Evolutionary conservation across 1,284 basidiomycete species (phyloP).

Genomic region (Cryptococcus hybrid): DNA sequence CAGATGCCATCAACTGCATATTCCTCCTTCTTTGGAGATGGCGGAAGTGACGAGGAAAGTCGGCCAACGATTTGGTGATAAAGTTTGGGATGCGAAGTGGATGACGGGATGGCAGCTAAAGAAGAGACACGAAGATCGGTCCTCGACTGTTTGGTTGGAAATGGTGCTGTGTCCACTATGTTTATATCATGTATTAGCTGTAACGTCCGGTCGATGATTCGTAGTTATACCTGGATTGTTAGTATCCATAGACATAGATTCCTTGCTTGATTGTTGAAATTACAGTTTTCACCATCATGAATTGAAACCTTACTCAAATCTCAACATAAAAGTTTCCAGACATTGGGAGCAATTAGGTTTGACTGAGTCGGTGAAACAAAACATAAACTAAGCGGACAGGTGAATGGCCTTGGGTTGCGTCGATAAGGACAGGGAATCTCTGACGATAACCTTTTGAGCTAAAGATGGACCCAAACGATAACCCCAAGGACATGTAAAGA

Average conservation of each 20-base stretch:
- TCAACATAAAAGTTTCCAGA: no score
- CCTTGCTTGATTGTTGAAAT: no score
- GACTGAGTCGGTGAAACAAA: no score
- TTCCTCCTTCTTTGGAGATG: background rate
- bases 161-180: background rate
- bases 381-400: no score
- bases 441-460: background rate
- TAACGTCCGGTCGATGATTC: background rate
- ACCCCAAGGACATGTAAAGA: no score
- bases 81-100: background rate
- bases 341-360: no score
- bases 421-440: background rate
- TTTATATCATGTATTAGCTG: background rate
- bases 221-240: no score
- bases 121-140: background rate
- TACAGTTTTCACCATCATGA: no score
- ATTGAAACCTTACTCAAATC: no score
- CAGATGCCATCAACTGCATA: constrained; percentile 3
- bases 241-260: no score
- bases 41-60: background rate
- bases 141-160: background rate
- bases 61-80: background rate
- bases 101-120: background rate
- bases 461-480: no score
- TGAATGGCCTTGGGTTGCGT: no score